Base-by-base conservation (phyloP, 2,329 filamentous ascomycete genomes). In the Penicillium sp. region DNA sequence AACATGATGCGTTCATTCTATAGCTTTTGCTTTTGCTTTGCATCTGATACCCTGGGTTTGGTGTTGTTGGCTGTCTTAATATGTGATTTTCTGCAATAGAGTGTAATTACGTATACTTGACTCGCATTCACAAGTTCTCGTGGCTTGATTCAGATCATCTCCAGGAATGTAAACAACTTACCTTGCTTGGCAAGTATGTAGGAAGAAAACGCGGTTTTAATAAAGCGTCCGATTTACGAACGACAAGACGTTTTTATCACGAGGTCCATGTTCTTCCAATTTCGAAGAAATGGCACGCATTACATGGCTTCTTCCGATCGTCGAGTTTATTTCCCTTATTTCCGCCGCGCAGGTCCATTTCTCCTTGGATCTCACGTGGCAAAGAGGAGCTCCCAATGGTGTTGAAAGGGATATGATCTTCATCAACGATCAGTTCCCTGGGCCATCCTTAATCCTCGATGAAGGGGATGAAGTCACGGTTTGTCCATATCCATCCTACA, bases 1-100 rank as follows among this genome's bases (percentile, higher is more conserved):
- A 66, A 46, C 60, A 69, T 53, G 66, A 68, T 39, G 43, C 46
- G 24, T 60, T 72, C 44, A 48, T 71, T 35, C 9, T 40, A 29
- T 46, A 16, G 34, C 10, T 24, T 43, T 47, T 22, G 31, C 29
- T 14, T 45, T 20, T 13, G 22, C 16, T 37, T 28, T 24, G 50
- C 55, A 56, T 57, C 44, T 54, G 49, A 59, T 59, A 59, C 56
- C 56, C 56, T 57, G 53, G 56, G 53, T 18, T 50, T 40, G 53
- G 51, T 37, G 55, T 58, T 56, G 47, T 51, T 44, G 49, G 49
- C 24, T 51, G 18, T 49, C 42, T 51, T 35, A 40, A 36, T 36
- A n/a, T 40, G 3, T 32, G 23, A 27, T 22, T 38, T 40, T 26
- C 36, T 44, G 45, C 37, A 49, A 29, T 48, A 40, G 41, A 42